phyloP scores from a whole-genome alignment of 2,329 filamentous ascomycete species.

The Chrysosporium keratinophilum region DNA sequence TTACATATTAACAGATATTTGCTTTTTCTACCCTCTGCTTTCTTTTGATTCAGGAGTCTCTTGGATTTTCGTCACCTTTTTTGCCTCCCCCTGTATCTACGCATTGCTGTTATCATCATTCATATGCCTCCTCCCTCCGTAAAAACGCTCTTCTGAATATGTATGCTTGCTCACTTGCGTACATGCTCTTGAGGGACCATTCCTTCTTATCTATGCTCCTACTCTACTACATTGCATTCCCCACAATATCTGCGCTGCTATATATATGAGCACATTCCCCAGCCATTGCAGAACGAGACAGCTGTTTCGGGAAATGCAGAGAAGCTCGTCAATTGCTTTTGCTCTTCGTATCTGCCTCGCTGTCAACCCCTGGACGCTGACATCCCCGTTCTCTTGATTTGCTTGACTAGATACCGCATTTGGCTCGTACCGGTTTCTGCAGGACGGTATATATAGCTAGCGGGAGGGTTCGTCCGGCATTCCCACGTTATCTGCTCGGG shows the following conservation, averaged over 20 bases:
- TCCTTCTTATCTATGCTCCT: conserved; percentile 4
- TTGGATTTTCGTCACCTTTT: conserved; percentile 2
- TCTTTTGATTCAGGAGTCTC: not conserved
- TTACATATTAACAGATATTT: not conserved
- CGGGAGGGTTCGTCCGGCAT: not conserved
- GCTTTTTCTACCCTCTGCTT: not conserved
- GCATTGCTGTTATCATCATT: not conserved
- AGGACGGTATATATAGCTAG: not conserved
- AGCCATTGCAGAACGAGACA: not conserved
- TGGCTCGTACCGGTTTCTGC: not conserved
- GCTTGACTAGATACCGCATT: not conserved
- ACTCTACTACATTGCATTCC: not conserved
- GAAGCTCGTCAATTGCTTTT: not conserved
- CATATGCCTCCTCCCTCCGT: not conserved
- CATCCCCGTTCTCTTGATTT: not conserved
- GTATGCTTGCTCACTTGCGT: no score
- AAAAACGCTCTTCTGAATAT: not conserved
- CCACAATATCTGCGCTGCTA: not conserved
- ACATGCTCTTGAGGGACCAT: no score
- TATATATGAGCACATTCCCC: conserved; percentile 10
- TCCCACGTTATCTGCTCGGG: not conserved
- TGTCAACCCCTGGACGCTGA: not conserved
- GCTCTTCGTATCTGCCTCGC: conserved; percentile 1
- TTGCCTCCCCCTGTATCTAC: conserved; percentile 8
- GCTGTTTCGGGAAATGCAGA: not conserved